Evolutionary conservation across 2,329 filamentous ascomycete species (phyloP).

Genomic region (Colletotrichum graminicola): DNA sequence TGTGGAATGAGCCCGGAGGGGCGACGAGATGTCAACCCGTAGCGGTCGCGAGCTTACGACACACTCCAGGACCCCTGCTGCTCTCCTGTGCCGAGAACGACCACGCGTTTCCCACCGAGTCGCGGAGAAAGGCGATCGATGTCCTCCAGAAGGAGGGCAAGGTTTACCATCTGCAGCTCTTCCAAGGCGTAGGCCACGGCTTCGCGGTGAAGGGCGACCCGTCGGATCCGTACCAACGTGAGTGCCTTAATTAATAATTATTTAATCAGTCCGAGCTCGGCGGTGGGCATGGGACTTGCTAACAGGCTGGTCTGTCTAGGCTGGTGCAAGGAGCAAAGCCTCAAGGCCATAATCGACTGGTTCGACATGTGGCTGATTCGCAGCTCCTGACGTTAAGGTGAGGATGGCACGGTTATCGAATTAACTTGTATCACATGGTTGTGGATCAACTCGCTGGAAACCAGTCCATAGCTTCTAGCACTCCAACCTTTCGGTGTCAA

Average conservation of each 20-base stretch:
- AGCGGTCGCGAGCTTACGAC: neutral
- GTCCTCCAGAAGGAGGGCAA: conserved; percentile 56
- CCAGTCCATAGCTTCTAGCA: neutral
- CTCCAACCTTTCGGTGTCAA: neutral
- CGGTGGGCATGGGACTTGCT: conserved; percentile 45
- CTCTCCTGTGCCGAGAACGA: conserved; percentile 61
- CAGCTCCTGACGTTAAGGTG: neutral
- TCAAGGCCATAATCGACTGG: conserved; percentile 47
- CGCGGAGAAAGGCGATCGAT: conserved; percentile 56
- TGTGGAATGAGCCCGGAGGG: neutral
- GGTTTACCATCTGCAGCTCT: conserved; percentile 73
- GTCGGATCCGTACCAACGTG: conserved; percentile 47
- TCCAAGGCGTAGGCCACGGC: conserved; percentile 71
- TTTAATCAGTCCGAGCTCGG: neutral
- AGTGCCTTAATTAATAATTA: neutral
- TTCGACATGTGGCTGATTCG: conserved; percentile 47
- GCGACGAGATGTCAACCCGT: too few relatives aligned
- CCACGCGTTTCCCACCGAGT: conserved; percentile 55
- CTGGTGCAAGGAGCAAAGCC: conserved; percentile 50
- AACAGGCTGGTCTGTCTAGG: conserved; percentile 43
- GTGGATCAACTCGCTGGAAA: neutral
- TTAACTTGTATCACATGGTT: neutral
- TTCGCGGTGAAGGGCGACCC: conserved; percentile 71
- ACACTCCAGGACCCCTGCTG: conserved; percentile 54
- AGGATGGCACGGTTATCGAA: neutral